Conservation (phyloP, 805 yeast species). For the Lipomyces orientalis region DNA sequence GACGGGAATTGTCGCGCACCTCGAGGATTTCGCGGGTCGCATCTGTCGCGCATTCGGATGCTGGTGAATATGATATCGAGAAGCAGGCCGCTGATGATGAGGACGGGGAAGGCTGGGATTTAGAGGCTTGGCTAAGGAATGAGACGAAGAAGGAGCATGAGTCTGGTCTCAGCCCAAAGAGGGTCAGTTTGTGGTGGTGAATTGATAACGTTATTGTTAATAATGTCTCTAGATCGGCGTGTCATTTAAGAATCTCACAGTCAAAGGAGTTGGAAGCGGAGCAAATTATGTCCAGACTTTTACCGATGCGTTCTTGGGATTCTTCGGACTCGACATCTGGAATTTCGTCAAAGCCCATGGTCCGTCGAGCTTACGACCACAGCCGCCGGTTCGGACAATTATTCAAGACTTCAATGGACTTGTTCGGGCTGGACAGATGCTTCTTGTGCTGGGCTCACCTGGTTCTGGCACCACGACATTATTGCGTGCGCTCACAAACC, state of each 20-base stretch:
- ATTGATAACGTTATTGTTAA: not conserved
- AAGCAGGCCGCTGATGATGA: conserved; percentile 6
- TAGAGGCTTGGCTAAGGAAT: conserved; percentile 17
- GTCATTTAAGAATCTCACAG: conserved; percentile 12
- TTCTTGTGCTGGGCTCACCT: conserved; percentile 73
- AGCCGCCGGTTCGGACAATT: conserved; percentile 37
- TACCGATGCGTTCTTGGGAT: conserved; percentile 16
- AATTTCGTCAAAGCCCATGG: not conserved
- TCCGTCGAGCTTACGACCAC: conserved; percentile 11
- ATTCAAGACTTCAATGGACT: conserved; percentile 44
- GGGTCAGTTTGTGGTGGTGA: not conserved
- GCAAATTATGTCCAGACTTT: conserved; percentile 8
- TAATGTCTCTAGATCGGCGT: conserved; percentile 11
- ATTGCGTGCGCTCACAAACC: conserved; percentile 62
- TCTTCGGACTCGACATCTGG: conserved; percentile 9
- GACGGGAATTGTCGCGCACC: conserved; percentile 14
- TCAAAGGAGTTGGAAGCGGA: conserved; percentile 16
- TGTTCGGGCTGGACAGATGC: conserved; percentile 69
- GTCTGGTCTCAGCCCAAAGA: conserved; percentile 10
- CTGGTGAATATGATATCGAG: conserved; percentile 3
- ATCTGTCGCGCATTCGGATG: not conserved
- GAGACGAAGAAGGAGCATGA: conserved; percentile 10
- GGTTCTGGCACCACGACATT: conserved; percentile 63
- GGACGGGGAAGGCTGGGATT: conserved; percentile 8
- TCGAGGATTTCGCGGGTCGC: conserved; percentile 1